These are phyloP conservation scores for Trypanosoma boissoni DNA, from an alignment of 208 protist species.

Conservation along the genomic window DNA sequence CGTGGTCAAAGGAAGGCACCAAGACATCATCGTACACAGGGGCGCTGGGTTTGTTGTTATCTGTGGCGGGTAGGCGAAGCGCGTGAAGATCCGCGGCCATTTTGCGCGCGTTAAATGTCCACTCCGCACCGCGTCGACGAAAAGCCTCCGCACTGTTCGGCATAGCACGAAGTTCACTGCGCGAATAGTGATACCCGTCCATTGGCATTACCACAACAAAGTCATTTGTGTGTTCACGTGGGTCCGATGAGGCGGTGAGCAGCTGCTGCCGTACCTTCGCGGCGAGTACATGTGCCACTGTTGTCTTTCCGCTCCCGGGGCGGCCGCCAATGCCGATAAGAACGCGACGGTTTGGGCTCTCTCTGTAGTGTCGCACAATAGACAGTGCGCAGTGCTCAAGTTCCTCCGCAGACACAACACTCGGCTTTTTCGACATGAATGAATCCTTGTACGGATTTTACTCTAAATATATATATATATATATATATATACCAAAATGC, in stretches of 20 bases:
- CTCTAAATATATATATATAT: not conserved
- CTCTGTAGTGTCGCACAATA: conserved; percentile 19
- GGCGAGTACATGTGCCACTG: conserved; percentile 39
- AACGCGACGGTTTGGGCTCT: conserved; percentile 29
- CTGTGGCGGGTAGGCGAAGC: conserved; percentile 21
- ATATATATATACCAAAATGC: not conserved
- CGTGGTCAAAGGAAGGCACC: conserved; percentile 80
- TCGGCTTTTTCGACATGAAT: not conserved
- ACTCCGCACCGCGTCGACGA: conserved; percentile 66
- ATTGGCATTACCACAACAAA: conserved; percentile 69
- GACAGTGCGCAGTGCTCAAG: conserved; percentile 13
- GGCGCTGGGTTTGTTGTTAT: conserved; percentile 9
- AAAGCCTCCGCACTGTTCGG: conserved; percentile 54
- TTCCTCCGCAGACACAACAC: conserved; percentile 17
- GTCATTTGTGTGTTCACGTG: not conserved
- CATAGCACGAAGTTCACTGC: conserved; percentile 46
- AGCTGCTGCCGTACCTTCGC: conserved; percentile 29
- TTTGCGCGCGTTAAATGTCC: conserved; percentile 70
- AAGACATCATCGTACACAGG: conserved; percentile 44
- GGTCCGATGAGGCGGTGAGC: conserved; percentile 9
- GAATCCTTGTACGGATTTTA: not conserved
- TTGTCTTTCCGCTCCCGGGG: conserved; percentile 77
- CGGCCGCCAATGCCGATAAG: conserved; percentile 73
- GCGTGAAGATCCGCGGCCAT: conserved; percentile 46
- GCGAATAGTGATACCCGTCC: conserved; percentile 82